Evolutionary conservation across 2,329 filamentous ascomycete genomes (phyloP).

Genomic region (Mycosphaerelloides madeirae): DNA sequence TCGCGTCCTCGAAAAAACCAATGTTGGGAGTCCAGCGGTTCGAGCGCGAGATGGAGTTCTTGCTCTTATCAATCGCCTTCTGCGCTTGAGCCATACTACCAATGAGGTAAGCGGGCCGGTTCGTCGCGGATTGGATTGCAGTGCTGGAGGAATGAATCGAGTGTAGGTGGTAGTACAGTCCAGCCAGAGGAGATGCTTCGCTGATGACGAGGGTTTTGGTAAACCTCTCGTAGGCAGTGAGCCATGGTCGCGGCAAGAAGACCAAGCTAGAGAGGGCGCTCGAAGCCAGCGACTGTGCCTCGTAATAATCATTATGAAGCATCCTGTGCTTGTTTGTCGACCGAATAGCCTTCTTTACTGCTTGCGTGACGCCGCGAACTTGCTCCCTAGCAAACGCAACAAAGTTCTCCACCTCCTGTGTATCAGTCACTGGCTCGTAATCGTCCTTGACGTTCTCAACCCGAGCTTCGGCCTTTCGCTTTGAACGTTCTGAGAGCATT

Average conservation of each 20-base stretch:
- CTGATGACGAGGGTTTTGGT: conserved; percentile 59
- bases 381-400: conserved; percentile 86
- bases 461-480: conserved; percentile 77
- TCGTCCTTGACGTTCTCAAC: conserved; percentile 84
- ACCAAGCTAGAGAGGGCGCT: conserved; percentile 51
- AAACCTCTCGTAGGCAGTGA: conserved; percentile 68
- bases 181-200: conserved; percentile 67
- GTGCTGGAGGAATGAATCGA: conserved; percentile 79
- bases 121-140: conserved; percentile 73
- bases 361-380: conserved; percentile 76
- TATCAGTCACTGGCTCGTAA: conserved; percentile 70
- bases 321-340: conserved; percentile 70
- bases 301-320: conserved; percentile 61
- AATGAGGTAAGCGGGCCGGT: conserved; percentile 74
- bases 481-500: conserved; percentile 84
- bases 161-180: conserved; percentile 70
- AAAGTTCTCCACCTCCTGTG: conserved; percentile 83
- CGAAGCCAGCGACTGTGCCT: conserved; percentile 55
- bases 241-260: conserved; percentile 65
- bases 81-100: conserved; percentile 68
- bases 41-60: conserved; percentile 66
- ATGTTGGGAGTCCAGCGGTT: conserved; percentile 68
- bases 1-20: conserved; percentile 74
- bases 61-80: conserved; percentile 72
- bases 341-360: conserved; percentile 75